Conservation (phyloP, 352 stramenopile genomes). For the Phytopythium montanum region DNA sequence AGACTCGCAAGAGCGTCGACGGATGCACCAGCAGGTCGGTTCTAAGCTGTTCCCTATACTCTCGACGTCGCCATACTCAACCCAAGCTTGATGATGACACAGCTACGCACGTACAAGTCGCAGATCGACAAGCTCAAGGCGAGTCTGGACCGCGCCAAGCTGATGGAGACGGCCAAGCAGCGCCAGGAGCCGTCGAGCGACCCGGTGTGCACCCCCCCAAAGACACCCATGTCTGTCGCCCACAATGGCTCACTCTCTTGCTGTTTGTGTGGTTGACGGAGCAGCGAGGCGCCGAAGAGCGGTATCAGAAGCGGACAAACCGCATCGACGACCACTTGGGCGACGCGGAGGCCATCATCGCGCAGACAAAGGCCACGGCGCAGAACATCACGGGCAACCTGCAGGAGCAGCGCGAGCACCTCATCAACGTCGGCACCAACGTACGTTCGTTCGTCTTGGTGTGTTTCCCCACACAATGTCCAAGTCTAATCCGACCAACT, state of each 20-base stretch:
- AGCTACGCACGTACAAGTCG: constrained; percentile 80
- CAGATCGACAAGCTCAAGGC: constrained; percentile 87
- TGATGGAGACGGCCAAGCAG: constrained; percentile 71
- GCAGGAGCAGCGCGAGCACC: constrained; percentile 59
- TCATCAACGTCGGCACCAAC: constrained; percentile 73
- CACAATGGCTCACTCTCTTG: not conserved
- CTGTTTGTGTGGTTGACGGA: not conserved
- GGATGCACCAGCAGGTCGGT: constrained; percentile 76
- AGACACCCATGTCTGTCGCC: no score
- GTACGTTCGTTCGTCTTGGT: constrained; percentile 13
- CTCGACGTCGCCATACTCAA: not conserved
- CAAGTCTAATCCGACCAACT: no score
- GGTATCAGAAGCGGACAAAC: constrained; percentile 72
- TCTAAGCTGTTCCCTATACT: no score
- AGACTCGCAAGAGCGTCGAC: constrained; percentile 70
- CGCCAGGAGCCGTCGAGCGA: constrained; percentile 38
- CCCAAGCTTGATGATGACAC: not conserved
- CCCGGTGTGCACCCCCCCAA: constrained; percentile 9
- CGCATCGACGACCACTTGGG: constrained; percentile 65
- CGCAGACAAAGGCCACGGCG: constrained; percentile 60
- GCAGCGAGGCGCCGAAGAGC: constrained; percentile 64
- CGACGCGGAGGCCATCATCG: constrained; percentile 68
- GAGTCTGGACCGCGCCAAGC: constrained; percentile 68
- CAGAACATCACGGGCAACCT: constrained; percentile 72
- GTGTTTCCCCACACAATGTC: no score